phyloP scores from a whole-genome alignment of 768 basidiomycete genomes.

The Rhizopogon sp. region DNA sequence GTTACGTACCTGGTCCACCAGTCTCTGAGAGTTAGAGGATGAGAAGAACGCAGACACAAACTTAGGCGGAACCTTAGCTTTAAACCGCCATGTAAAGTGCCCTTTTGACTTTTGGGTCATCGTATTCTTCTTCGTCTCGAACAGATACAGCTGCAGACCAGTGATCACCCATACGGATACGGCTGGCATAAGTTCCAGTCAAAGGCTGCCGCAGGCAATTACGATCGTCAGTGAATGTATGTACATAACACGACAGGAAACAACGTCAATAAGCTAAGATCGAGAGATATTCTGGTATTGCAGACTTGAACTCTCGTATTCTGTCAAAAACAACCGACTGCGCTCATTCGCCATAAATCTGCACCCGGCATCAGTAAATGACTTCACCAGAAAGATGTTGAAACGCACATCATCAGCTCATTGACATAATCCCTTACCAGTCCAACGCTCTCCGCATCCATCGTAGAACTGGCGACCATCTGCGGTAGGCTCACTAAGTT shows the following conservation, averaged over 20 bases:
- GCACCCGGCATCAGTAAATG: background rate
- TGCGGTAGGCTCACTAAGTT: constrained; percentile 80
- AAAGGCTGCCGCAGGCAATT: background rate
- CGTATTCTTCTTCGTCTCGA: background rate
- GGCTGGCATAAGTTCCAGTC: background rate
- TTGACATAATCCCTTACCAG: constrained; percentile 87
- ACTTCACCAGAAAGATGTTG: background rate
- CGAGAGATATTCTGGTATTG: constrained; percentile 82
- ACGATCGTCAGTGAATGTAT: background rate
- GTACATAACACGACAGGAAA: background rate
- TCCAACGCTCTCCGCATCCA: constrained; percentile 82
- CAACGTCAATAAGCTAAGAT: constrained; percentile 38
- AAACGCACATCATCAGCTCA: constrained; percentile 72
- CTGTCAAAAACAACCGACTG: constrained; percentile 64
- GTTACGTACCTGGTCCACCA: background rate
- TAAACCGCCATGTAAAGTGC: background rate
- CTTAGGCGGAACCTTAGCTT: background rate
- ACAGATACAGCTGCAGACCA: background rate
- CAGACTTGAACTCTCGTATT: constrained; percentile 73
- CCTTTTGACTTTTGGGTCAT: background rate
- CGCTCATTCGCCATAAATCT: constrained; percentile 82
- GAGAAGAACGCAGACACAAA: background rate
- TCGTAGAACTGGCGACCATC: constrained; percentile 84
- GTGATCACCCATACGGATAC: background rate
- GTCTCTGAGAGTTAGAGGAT: background rate